These are phyloP conservation scores for Emmonsiellopsis sp. DNA, from an alignment of 2,329 filamentous ascomycete species.

Conservation along the genomic window DNA sequence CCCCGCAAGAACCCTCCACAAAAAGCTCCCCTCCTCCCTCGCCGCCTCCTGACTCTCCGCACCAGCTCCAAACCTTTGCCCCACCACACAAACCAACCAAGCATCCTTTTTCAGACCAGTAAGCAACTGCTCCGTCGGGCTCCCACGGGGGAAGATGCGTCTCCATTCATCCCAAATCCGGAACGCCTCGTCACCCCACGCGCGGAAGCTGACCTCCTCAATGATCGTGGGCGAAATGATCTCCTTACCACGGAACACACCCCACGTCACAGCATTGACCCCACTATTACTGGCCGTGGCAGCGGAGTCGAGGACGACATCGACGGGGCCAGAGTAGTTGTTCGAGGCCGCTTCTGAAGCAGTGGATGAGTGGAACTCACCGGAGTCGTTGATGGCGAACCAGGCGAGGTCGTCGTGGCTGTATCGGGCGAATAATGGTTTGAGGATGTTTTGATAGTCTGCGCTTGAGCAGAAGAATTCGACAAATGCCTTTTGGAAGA, in stretches of 20 bases:
- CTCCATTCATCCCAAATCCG: constrained; percentile 94
- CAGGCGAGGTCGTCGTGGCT: constrained; percentile 66
- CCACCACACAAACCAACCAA: constrained; percentile 71
- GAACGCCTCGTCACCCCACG: constrained; percentile 94
- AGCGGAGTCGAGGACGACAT: constrained; percentile 38
- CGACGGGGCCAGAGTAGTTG: constrained; percentile 4
- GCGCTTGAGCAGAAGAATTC: constrained; percentile 78
- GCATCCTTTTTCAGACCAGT: constrained; percentile 57
- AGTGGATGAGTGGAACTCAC: constrained; percentile 63
- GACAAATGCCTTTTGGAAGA: constrained; percentile 97
- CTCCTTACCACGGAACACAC: constrained; percentile 88
- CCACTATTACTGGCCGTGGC: constrained; percentile 36
- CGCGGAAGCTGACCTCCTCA: constrained; percentile 84
- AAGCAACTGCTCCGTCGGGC: constrained; percentile 62
- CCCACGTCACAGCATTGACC: constrained; percentile 96
- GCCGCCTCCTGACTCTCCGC: constrained; percentile 30
- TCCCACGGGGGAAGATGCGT: constrained; percentile 69
- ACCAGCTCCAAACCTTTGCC: constrained; percentile 36
- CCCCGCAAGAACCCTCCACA: constrained; percentile 30
- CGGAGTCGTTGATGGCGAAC: constrained; percentile 70
- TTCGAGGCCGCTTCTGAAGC: constrained; percentile 19
- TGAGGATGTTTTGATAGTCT: constrained; percentile 59
- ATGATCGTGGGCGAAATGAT: constrained; percentile 96
- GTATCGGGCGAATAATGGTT: constrained; percentile 49
- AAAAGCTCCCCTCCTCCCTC: constrained; percentile 28